Evolutionary conservation across 768 basidiomycete species (phyloP).

Genomic region (Mycena chlorophos): DNA sequence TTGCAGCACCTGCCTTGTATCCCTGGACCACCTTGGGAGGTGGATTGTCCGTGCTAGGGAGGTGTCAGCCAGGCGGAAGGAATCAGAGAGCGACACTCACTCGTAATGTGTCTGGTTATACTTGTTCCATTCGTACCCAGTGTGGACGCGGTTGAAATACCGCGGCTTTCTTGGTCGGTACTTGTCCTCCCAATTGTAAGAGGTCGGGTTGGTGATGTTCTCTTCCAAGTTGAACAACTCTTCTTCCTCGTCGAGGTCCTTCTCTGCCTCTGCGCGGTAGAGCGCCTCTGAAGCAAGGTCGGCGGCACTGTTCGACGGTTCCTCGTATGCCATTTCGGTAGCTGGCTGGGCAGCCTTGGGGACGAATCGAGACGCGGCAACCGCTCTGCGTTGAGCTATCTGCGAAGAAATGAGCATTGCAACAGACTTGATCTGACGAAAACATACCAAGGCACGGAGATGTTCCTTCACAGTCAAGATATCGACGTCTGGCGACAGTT

Average conservation of each 20-base stretch:
- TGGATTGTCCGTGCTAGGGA: constrained; percentile 87
- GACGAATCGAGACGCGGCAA: constrained; percentile 87
- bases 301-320: constrained; percentile 61
- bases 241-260: constrained; percentile 93
- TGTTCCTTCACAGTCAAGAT: constrained; percentile 73
- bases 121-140: constrained; percentile 99
- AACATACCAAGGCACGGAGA: constrained; percentile 59
- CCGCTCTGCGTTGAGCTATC: constrained; percentile 77
- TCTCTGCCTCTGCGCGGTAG: constrained; percentile 88
- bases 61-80: constrained; percentile 19
- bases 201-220: constrained; percentile 75
- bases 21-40: constrained; percentile 99
- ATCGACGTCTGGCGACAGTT: constrained; percentile 69
- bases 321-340: constrained; percentile 57
- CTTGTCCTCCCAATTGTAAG: constrained; percentile 99
- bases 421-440: constrained; percentile 8
- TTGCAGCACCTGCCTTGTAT: constrained; percentile 67
- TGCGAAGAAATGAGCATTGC: constrained; percentile 28
- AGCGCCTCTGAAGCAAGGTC: constrained; percentile 88
- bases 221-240: constrained; percentile 95
- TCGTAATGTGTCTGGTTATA: constrained; percentile 99
- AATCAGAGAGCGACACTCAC: constrained; percentile 48
- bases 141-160: constrained; percentile 98
- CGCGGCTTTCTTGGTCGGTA: constrained; percentile 95
- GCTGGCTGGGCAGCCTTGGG: constrained; percentile 66